Evolutionary conservation across 768 basidiomycete species (phyloP).

Genomic region (Mycena belliarum): DNA sequence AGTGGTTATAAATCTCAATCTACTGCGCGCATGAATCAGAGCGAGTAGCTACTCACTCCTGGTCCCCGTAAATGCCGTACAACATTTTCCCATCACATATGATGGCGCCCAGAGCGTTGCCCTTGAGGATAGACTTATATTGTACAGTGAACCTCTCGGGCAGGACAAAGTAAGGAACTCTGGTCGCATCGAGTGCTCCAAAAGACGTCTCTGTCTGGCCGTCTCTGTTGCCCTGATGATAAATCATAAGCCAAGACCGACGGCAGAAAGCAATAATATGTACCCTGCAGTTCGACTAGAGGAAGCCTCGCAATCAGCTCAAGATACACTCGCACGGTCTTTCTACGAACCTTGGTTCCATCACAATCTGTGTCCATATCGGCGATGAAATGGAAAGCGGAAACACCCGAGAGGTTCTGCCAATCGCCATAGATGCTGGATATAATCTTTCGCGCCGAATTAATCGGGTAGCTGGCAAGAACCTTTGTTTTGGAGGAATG

Average conservation of each 20-base stretch:
- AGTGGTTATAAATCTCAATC: background rate
- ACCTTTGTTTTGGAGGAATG: slow-evolving; percentile 14
- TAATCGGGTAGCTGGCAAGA: slow-evolving; percentile 20
- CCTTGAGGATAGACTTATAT: slow-evolving; percentile 8
- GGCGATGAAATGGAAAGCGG: slow-evolving; percentile 25
- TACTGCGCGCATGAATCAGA: background rate
- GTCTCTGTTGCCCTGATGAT: slow-evolving; percentile 21
- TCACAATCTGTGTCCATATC: slow-evolving; percentile 32
- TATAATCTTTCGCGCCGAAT: slow-evolving; percentile 2
- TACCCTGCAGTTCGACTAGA: slow-evolving; percentile 18
- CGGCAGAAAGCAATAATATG: background rate
- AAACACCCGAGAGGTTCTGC: slow-evolving; percentile 15
- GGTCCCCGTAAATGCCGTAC: slow-evolving; percentile 30
- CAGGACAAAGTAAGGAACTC: slow-evolving; percentile 28
- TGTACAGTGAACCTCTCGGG: slow-evolving; percentile 23
- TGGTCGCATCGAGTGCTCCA: slow-evolving; percentile 25
- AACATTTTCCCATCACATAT: slow-evolving; percentile 29
- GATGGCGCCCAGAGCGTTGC: slow-evolving; percentile 28
- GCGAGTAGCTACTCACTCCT: slow-evolving; percentile 21
- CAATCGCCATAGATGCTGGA: slow-evolving; percentile 24
- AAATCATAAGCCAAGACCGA: background rate
- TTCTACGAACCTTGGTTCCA: slow-evolving; percentile 22
- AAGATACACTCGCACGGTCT: background rate
- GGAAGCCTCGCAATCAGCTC: background rate
- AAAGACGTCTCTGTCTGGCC: slow-evolving; percentile 27